phyloP scores from a whole-genome alignment of 768 basidiomycete genomes.

The Leccinellum rugosiceps region DNA sequence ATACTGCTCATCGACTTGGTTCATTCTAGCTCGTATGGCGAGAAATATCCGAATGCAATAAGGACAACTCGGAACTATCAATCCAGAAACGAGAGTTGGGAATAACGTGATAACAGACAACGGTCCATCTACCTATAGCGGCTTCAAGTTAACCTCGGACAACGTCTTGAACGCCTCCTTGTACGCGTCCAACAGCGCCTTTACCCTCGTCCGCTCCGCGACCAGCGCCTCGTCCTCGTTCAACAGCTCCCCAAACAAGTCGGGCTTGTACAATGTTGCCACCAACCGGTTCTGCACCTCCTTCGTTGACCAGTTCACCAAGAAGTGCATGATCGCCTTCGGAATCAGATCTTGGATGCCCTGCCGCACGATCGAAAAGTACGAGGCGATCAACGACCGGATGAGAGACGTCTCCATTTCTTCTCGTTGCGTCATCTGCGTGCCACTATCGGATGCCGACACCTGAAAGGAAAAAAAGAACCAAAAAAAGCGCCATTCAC shows the following conservation, averaged over 20 bases:
- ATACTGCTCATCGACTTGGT: neutral
- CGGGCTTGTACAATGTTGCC: conserved; percentile 91
- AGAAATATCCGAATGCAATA: neutral
- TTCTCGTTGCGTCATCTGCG: conserved; percentile 73
- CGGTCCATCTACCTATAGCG: conserved; percentile 35
- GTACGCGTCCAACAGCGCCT: conserved; percentile 93
- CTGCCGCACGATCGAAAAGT: conserved; percentile 95
- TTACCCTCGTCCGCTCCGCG: conserved; percentile 89
- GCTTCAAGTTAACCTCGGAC: conserved; percentile 77
- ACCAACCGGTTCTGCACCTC: conserved; percentile 96
- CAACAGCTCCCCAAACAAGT: conserved; percentile 84
- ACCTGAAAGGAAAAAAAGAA: conserved; percentile 36
- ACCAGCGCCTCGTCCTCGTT: conserved; percentile 96
- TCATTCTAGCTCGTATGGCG: neutral
- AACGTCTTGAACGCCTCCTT: conserved; percentile 89
- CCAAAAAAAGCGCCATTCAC: neutral
- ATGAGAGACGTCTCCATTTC: conserved; percentile 97
- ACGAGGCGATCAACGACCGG: conserved; percentile 90
- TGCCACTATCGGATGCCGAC: conserved; percentile 56
- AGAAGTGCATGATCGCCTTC: conserved; percentile 97
- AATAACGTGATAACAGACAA: neutral
- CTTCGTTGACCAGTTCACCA: conserved; percentile 96
- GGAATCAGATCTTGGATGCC: conserved; percentile 96
- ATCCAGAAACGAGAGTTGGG: neutral
- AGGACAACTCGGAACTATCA: neutral